Percentiles rank a stretch among this genome's conserved stretches.
Evolutionary conservation across 345 rosid genomes (phyloP).

Genomic region (Aquilaria sinensis): DNA sequence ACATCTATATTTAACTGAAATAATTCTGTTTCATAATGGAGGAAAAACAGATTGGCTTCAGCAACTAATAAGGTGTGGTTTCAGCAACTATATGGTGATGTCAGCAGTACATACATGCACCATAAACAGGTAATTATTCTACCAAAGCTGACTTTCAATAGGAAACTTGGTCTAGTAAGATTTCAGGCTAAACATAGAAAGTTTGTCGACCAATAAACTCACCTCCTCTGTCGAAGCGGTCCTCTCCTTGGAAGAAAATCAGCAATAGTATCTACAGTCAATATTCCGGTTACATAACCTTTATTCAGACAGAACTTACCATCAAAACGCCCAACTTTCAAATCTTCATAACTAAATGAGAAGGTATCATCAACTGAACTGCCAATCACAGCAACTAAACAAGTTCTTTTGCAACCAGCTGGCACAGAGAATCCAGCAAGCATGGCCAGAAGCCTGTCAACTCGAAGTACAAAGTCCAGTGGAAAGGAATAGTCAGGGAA

Average conservation of each 20-base stretch:
- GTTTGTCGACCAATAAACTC: constrained; percentile 1
- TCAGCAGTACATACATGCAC: no score
- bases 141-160: no score
- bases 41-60: no score
- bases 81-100: no score
- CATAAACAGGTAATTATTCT: no score
- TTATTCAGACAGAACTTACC: constrained; percentile 53
- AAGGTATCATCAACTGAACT: constrained; percentile 45
- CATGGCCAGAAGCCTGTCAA: constrained; percentile 77
- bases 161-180: no score
- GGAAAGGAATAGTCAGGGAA: constrained; percentile 87
- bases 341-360: constrained; percentile 52
- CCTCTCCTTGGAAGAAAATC: constrained; percentile 92
- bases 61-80: no score
- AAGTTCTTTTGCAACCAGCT: constrained; percentile 58
- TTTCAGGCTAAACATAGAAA: no score
- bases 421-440: constrained; percentile 70
- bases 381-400: constrained; percentile 78
- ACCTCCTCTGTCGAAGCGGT: constrained; percentile 74
- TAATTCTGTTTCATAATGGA: no score
- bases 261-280: constrained; percentile 82
- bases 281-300: constrained; percentile 83
- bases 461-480: constrained; percentile 62
- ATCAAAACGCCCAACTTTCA: constrained; percentile 69
- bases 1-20: no score